Evolutionary conservation across 2,329 filamentous ascomycete species (phyloP).

Genomic region (Thyridium curvatum): DNA sequence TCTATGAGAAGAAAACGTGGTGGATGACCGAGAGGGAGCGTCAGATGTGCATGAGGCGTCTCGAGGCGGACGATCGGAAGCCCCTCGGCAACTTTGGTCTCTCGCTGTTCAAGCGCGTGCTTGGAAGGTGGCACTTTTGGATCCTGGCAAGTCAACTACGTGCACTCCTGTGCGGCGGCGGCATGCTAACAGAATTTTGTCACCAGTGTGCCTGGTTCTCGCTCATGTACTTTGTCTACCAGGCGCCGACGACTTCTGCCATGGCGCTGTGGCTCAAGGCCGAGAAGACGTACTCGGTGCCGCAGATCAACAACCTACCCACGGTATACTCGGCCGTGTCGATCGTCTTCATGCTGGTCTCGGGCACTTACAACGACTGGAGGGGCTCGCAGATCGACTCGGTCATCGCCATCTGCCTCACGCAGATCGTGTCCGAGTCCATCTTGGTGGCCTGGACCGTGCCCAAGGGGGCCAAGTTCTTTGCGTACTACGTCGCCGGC

Average conservation of each 20-base stretch:
- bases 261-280: conserved; percentile 14
- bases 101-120: conserved; percentile 10
- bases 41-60: conserved; percentile 20
- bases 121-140: conserved; percentile 14
- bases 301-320: conserved; percentile 13
- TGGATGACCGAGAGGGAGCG: conserved; percentile 22
- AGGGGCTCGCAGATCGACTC: conserved; percentile 10
- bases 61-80: conserved; percentile 11
- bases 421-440: conserved; percentile 10
- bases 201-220: conserved; percentile 12
- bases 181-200: neutral
- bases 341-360: conserved; percentile 17
- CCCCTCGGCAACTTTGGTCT: conserved; percentile 10
- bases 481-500: conserved; percentile 13
- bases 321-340: conserved; percentile 21
- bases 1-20: conserved; percentile 21
- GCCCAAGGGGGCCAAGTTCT: conserved; percentile 9
- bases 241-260: conserved; percentile 11
- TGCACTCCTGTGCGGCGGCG: too few species aligned
- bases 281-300: conserved; percentile 10
- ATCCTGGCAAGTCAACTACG: conserved; percentile 3
- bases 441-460: conserved; percentile 11
- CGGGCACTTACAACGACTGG: conserved; percentile 12
- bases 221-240: conserved; percentile 14
- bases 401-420: conserved; percentile 10